Conservation (phyloP, 75 land plant species). For the Gnetum montanum region DNA sequence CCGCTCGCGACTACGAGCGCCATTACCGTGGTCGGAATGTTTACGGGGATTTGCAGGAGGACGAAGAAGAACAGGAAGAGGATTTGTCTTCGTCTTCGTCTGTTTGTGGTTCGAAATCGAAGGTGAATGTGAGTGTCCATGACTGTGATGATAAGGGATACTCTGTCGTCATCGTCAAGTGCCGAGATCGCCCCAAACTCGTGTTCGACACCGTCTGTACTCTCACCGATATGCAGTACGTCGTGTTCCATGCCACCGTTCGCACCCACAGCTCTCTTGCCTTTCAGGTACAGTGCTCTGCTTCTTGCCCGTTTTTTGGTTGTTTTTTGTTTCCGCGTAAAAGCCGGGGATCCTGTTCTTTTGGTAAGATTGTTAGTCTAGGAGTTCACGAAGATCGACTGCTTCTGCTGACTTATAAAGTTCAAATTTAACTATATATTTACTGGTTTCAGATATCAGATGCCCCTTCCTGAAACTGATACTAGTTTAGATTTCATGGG, state of each 20-base stretch:
- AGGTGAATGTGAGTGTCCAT: slow-evolving; percentile 46
- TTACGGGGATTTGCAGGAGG: slow-evolving; percentile 8
- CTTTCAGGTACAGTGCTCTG: slow-evolving; percentile 46
- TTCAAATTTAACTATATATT: not conserved
- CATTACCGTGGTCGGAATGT: slow-evolving; percentile 9
- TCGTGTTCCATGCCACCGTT: slow-evolving; percentile 77
- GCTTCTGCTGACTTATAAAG: not conserved
- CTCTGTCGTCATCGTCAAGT: slow-evolving; percentile 66
- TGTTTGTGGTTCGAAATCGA: too few relatives aligned
- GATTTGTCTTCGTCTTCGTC: not conserved
- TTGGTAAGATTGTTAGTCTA: not conserved
- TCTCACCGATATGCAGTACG: slow-evolving; percentile 92
- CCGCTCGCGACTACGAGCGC: slow-evolving; percentile 72
- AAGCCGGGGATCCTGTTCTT: not conserved
- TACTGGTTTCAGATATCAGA: too few relatives aligned
- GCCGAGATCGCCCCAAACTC: slow-evolving; percentile 81
- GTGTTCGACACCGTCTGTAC: slow-evolving; percentile 93
- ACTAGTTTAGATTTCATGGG: too few relatives aligned
- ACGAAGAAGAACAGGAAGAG: not conserved
- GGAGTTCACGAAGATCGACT: not conserved
- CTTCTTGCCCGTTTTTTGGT: not conserved
- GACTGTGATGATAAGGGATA: slow-evolving; percentile 71
- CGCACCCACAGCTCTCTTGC: slow-evolving; percentile 63
- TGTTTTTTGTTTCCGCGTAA: not conserved
- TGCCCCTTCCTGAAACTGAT: too few relatives aligned